Conservation (phyloP, 768 basidiomycete species). For the Naematelia encephala region DNA sequence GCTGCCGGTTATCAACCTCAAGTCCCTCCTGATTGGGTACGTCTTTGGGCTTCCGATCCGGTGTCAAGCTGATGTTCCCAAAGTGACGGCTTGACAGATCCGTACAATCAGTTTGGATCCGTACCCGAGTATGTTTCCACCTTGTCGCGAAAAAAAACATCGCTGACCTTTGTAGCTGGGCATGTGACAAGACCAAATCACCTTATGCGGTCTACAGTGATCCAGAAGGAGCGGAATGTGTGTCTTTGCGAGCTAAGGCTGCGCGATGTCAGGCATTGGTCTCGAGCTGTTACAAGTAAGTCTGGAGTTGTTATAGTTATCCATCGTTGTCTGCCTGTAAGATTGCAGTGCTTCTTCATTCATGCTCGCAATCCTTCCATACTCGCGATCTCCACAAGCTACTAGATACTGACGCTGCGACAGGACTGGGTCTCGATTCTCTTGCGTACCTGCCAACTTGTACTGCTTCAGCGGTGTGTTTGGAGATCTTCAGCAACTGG, state of each 20-base stretch:
- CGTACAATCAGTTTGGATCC: conserved; percentile 71
- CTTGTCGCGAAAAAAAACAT: neutral
- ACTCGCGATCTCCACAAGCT: neutral
- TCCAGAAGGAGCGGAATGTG: conserved; percentile 63
- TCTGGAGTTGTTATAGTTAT: neutral
- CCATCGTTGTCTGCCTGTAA: too few species aligned
- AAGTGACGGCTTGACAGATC: conserved; percentile 62
- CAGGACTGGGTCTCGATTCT: conserved; percentile 43
- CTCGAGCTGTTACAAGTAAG: conserved; percentile 58
- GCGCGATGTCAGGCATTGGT: conserved; percentile 72
- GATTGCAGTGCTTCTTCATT: too few species aligned
- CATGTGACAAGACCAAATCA: conserved; percentile 53
- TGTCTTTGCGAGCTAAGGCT: conserved; percentile 61
- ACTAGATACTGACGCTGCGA: neutral
- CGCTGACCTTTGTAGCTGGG: conserved; percentile 20
- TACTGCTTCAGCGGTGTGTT: conserved; percentile 61
- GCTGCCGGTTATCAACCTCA: conserved; percentile 73
- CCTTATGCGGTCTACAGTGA: conserved; percentile 62
- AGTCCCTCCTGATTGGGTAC: conserved; percentile 80
- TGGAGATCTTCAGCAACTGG: conserved; percentile 42
- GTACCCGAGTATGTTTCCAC: conserved; percentile 70
- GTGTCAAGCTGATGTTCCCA: neutral
- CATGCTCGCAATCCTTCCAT: too few species aligned
- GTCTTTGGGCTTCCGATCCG: conserved; percentile 40
- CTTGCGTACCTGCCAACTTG: conserved; percentile 65